Conservation (phyloP, 2,329 filamentous ascomycete species). For the Colletotrichum zoysiae region DNA sequence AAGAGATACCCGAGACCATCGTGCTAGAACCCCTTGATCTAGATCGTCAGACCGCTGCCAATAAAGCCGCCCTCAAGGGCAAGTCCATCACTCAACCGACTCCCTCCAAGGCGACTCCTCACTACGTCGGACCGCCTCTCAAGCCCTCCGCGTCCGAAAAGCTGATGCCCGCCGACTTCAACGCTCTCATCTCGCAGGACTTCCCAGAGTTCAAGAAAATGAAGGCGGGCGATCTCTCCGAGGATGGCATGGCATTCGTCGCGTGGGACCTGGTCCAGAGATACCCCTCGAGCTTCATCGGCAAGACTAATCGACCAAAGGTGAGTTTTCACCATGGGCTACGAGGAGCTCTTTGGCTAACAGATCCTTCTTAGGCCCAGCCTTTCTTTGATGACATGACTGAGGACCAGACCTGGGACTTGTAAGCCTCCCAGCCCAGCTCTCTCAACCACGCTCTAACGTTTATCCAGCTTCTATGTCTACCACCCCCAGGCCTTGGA, state of each 20-base stretch:
- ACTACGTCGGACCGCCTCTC: constrained; percentile 7
- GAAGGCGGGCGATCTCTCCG: constrained; percentile 42
- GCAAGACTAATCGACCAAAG: constrained; percentile 62
- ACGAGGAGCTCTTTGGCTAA: constrained; percentile 27
- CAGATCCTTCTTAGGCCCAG: constrained; percentile 50
- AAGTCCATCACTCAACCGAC: constrained; percentile 10
- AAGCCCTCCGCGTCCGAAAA: constrained; percentile 29
- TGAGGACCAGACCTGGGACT: constrained; percentile 75
- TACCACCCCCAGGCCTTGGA: constrained; percentile 62
- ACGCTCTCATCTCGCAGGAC: constrained; percentile 18
- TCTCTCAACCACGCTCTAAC: not conserved
- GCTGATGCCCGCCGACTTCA: constrained; percentile 23
- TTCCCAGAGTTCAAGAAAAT: constrained; percentile 34
- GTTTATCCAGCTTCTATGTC: constrained; percentile 72
- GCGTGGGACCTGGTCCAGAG: constrained; percentile 66
- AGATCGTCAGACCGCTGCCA: constrained; percentile 24
- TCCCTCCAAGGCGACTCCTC: not conserved
- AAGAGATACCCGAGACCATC: constrained; percentile 12
- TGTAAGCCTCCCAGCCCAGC: constrained; percentile 67
- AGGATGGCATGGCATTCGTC: constrained; percentile 55
- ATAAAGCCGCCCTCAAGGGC: constrained; percentile 17
- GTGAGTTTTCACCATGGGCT: constrained; percentile 49
- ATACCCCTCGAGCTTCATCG: constrained; percentile 72
- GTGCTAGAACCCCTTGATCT: constrained; percentile 24
- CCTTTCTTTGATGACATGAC: constrained; percentile 71